These are phyloP conservation scores for Lenwebbia sp. DNA, from an alignment of 345 rosid genomes.

Conservation along the genomic window DNA sequence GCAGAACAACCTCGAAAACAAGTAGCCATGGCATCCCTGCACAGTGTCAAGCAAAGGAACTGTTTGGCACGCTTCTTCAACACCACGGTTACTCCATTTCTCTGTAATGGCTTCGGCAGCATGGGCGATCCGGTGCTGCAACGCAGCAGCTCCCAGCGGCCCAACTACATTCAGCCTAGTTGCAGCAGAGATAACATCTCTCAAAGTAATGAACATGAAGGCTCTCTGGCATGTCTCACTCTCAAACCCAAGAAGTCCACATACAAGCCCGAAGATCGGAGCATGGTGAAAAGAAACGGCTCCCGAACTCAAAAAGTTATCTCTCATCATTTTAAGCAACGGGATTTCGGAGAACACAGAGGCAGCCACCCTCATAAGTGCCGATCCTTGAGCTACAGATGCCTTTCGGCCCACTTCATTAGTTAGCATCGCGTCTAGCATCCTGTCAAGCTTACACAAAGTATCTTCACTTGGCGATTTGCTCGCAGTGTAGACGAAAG, in stretches of 20 bases:
- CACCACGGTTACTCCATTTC: conserved; percentile 53
- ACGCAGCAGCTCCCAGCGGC: conserved; percentile 61
- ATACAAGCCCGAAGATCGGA: conserved; percentile 67
- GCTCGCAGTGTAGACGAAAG: conserved; percentile 56
- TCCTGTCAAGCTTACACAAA: conserved; percentile 38
- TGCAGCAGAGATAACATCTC: conserved; percentile 81
- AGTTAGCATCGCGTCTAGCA: conserved; percentile 57
- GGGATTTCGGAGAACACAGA: conserved; percentile 58
- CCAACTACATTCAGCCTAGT: conserved; percentile 78
- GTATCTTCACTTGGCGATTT: conserved; percentile 29
- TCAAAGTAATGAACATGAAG: conserved; percentile 58
- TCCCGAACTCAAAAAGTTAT: conserved; percentile 21
- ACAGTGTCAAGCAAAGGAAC: conserved; percentile 68
- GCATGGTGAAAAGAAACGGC: conserved; percentile 58
- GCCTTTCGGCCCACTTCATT: conserved; percentile 71
- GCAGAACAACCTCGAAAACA: conserved; percentile 81
- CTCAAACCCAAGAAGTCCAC: conserved; percentile 65
- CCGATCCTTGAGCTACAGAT: conserved; percentile 70
- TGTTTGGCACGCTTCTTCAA: conserved; percentile 78
- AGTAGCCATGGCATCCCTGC: conserved; percentile 72
- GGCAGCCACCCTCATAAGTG: conserved; percentile 67
- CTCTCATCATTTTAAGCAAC: conserved; percentile 37
- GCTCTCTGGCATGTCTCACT: conserved; percentile 61
- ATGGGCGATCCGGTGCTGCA: conserved; percentile 67
- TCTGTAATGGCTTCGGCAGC: conserved; percentile 42